Evolutionary conservation across 2,329 filamentous ascomycete species (phyloP), one percentile per base, ranked within the genome.

Genomic region (Sordariomycetes sp.): DNA sequence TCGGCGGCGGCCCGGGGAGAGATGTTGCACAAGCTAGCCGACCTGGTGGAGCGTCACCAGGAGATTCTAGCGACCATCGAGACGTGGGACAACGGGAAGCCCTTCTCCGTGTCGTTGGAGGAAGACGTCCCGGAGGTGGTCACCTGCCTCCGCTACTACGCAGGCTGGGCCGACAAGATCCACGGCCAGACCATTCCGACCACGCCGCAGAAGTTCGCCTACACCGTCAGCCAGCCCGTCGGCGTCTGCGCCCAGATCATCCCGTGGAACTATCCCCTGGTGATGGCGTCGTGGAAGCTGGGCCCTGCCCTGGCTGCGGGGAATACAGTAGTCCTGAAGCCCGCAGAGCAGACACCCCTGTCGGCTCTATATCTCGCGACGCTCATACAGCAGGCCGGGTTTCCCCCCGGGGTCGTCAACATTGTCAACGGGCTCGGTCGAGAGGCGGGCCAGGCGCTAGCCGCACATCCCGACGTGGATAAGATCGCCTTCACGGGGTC

Each of bases 111-210:
- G 81, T 87, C 89, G 62, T n/a, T n/a, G n/a, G 87, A 84, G 69
- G 87, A 84, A 40, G 91, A 96, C 69, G 79, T 96, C 51, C 76
- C 71, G 58, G 80, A 82, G 64, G 85, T 86, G 60, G 78, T 82
- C 63, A 85, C 79, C 68, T 87, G 82, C 75, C 73, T 97, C 67
- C 85, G 91, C 73, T 97, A 75, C 70, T 75, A 75, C 67, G 90
- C 81, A 68, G 91, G 91, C 61, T 96, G 88, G 86, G 89, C 90
- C 67, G 91, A 96, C 79, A 96, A 96, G 84, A 86, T 94, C 64
- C 80, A 85, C 73, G 90, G 90, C 73, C 90, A 91, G 79, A 90
- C 90, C 59, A 85, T 94, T 63, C 89, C 94, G 66, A 88, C 90
- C 65, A 76, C 81, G 67, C 81, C 83, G 60, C 86, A 89, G 64